A percentile compares a stretch with the other conserved stretches of the same genome.
Evolutionary conservation across 306 rosid genomes (phyloP).

Genomic region (Gynostemma pentaphyllum): DNA sequence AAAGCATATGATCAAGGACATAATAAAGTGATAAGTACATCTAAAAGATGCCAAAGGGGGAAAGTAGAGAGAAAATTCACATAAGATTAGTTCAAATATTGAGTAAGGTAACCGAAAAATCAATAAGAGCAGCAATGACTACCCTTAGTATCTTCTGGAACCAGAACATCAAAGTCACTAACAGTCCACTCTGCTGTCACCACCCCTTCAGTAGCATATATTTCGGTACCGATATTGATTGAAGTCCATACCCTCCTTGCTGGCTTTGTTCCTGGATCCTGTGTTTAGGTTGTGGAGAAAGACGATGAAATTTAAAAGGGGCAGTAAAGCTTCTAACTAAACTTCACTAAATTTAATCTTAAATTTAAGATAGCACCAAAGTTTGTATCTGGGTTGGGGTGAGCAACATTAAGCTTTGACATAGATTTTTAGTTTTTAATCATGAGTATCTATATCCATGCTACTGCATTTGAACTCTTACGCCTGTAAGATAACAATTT

Average conservation of each 20-base stretch:
- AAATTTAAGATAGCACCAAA: not conserved
- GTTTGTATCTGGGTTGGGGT: not conserved
- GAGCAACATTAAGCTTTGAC: not conserved
- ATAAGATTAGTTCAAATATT: not conserved
- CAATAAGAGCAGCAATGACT: not conserved
- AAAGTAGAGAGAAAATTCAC: not conserved
- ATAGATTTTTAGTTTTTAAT: not conserved
- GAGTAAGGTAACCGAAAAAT: not conserved
- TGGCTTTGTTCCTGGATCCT: constrained; percentile 44
- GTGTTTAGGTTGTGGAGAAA: not conserved
- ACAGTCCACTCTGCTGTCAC: constrained; percentile 38
- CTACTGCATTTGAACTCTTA: too few relatives aligned
- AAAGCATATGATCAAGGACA: not conserved
- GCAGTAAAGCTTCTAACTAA: not conserved
- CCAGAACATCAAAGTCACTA: constrained; percentile 37
- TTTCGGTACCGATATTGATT: constrained; percentile 37
- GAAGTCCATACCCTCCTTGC: constrained; percentile 41
- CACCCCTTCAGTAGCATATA: constrained; percentile 22
- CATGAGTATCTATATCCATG: not conserved
- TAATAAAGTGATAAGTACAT: not conserved
- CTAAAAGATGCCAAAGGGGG: not conserved
- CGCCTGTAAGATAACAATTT: too few relatives aligned
- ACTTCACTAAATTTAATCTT: not conserved
- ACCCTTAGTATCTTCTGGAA: constrained; percentile 12
- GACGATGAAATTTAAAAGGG: too few relatives aligned